Evolutionary conservation across 305 asterid genomes (phyloP), one percentile per base, ranked within the genome.

Genomic region (Striga hermonthica): DNA sequence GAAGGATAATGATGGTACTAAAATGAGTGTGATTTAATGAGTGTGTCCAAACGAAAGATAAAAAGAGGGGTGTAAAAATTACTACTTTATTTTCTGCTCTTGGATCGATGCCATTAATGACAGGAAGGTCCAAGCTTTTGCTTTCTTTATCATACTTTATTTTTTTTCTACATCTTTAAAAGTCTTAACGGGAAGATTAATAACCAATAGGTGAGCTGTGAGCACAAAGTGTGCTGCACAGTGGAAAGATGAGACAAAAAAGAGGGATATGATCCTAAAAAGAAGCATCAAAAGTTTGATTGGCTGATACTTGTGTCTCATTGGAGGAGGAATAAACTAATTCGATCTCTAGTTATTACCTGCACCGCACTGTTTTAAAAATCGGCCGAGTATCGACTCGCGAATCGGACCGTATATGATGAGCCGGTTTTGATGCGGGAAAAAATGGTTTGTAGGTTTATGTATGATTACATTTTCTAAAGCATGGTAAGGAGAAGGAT

Each of bases 41-140:
- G 71, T 22, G 67, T 67, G 67, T 74, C 66, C 45, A 48, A 64
- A 45, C 38, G 57, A 62, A 65, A 73, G 54, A 56, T 22, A 57
- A 71, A 76, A 65, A 57, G n/a, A 34, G 39, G 70, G 70, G 72
- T 76, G 12, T 52, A 47, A 10, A 64, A 22, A n/a, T n/a, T n/a
- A n/a, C 2, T 66, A 65, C 83, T 75, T 77, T 78, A 72, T 53
- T 13, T 5, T 75, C 2, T 22, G 31, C 81, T 62, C 85, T 49
- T 69, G 34, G 67, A 74, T 64, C 76, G 74, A 80, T 78, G 83
- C 64, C 69, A 45, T 54, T 72, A 64, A 72, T 77, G 31, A 1
- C 1, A 22, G 31, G 77, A 22, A 47, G 60, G 63, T 77, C 70
- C 64, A 64, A 45, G 66, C 72, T 67, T 66, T 62, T 53, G 31